Conservation (phyloP, 2,329 filamentous ascomycete genomes). For the Exophiala dermatitidis region DNA sequence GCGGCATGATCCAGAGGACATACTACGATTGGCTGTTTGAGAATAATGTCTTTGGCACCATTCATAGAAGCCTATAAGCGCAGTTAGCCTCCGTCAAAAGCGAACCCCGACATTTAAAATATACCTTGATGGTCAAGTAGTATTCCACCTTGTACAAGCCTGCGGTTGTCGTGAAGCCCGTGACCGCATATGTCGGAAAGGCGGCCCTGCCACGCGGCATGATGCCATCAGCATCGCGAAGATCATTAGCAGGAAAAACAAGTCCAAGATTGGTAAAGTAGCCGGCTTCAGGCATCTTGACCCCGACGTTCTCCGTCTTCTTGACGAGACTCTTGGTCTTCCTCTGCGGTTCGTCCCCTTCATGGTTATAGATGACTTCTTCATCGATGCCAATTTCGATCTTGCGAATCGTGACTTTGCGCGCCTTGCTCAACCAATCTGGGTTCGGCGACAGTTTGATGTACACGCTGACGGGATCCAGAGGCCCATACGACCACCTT, state of each 20-base stretch:
- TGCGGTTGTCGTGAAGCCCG: constrained; percentile 86
- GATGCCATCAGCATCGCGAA: constrained; percentile 79
- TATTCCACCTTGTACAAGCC: constrained; percentile 98
- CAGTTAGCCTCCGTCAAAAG: not conserved
- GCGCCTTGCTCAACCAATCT: constrained; percentile 84
- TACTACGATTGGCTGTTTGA: constrained; percentile 90
- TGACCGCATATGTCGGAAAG: constrained; percentile 82
- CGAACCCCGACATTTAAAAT: constrained; percentile 10
- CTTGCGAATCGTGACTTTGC: constrained; percentile 85
- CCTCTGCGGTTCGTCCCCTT: constrained; percentile 87
- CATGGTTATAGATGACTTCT: constrained; percentile 97
- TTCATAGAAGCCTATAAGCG: constrained; percentile 71
- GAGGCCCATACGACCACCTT: constrained; percentile 90
- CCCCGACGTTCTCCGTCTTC: constrained; percentile 70
- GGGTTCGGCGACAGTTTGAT: constrained; percentile 89
- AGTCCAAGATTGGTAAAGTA: constrained; percentile 89
- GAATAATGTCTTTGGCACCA: constrained; percentile 75
- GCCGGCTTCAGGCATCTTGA: constrained; percentile 81
- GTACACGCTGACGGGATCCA: constrained; percentile 92
- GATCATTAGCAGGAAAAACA: constrained; percentile 81
- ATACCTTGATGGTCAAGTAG: constrained; percentile 86
- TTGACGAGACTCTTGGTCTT: constrained; percentile 83
- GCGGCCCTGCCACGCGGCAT: constrained; percentile 75
- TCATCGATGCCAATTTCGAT: constrained; percentile 93
- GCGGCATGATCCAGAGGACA: constrained; percentile 91